A percentile compares a stretch with the other conserved stretches of the same genome.
phyloP scores from a whole-genome alignment of 345 rosid species.

The Lumnitzera littorea region DNA sequence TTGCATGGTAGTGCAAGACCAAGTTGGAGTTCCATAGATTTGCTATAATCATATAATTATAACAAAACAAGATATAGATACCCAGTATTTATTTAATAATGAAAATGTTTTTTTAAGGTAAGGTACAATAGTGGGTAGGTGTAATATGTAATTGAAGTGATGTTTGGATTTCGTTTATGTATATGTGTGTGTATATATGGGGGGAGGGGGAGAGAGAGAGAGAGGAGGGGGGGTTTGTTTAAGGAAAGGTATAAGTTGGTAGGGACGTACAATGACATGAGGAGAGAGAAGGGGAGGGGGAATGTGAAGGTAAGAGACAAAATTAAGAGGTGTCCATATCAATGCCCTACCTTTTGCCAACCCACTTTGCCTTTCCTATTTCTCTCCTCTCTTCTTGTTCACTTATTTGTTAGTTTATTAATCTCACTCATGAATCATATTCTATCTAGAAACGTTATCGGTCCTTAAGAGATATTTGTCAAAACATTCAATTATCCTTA shows the following conservation, averaged over 20 bases:
- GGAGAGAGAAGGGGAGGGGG: constrained; percentile 2
- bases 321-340: constrained; percentile 10
- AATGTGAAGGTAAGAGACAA: constrained; percentile 18
- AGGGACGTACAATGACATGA: background rate
- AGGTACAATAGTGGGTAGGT: background rate
- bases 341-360: constrained; percentile 21
- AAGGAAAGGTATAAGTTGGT: background rate
- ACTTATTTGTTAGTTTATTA: too few relatives aligned
- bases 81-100: background rate
- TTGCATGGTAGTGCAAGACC: constrained; percentile 31
- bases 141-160: background rate
- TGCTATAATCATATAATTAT: constrained; percentile 3
- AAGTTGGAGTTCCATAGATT: constrained; percentile 36
- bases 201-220: background rate
- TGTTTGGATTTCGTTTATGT: background rate
- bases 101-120: background rate
- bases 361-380: constrained; percentile 14
- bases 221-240: background rate
- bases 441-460: background rate
- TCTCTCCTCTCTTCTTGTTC: too few relatives aligned
- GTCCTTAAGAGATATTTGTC: background rate
- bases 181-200: too few relatives aligned
- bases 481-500: too few relatives aligned
- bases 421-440: too few relatives aligned
- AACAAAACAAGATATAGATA: constrained; percentile 2